Evolutionary conservation across 768 basidiomycete species (phyloP).

Genomic region (Lactarius akahatsu): DNA sequence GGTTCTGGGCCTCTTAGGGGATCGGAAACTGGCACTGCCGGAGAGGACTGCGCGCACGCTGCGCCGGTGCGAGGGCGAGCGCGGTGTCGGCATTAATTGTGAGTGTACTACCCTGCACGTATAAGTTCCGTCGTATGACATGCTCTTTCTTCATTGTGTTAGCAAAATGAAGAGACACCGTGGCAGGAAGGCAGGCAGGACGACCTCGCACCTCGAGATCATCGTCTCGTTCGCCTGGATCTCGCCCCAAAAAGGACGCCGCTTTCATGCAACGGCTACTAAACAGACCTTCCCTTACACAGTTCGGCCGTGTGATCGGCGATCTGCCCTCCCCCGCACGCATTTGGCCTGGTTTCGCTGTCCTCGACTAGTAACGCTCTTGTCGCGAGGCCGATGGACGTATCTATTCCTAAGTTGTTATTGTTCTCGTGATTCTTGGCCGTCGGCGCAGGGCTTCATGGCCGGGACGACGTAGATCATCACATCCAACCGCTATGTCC

Average conservation of each 20-base stretch:
- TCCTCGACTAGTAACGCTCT: not conserved
- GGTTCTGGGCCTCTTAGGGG: not conserved
- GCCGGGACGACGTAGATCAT: not conserved
- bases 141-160: not conserved
- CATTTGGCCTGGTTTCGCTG: not conserved
- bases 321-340: not conserved
- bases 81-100: constrained; percentile 8
- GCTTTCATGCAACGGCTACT: not conserved
- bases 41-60: constrained; percentile 7
- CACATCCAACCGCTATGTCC: not conserved
- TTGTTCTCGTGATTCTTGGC: not conserved
- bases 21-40: constrained; percentile 5
- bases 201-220: constrained; percentile 2
- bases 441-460: not conserved
- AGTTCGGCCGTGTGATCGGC: constrained; percentile 4
- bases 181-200: not conserved
- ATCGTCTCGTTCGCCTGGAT: constrained; percentile 1
- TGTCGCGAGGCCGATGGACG: not conserved
- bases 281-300: not conserved
- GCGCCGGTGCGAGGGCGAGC: constrained; percentile 7
- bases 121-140: not conserved
- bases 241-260: constrained; percentile 2
- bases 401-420: not conserved
- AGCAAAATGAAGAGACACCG: not conserved
- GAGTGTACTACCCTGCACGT: not conserved